Base-by-base conservation (phyloP, 2,329 filamentous ascomycete species). In the Berkeleyomyces rouxiae region DNA sequence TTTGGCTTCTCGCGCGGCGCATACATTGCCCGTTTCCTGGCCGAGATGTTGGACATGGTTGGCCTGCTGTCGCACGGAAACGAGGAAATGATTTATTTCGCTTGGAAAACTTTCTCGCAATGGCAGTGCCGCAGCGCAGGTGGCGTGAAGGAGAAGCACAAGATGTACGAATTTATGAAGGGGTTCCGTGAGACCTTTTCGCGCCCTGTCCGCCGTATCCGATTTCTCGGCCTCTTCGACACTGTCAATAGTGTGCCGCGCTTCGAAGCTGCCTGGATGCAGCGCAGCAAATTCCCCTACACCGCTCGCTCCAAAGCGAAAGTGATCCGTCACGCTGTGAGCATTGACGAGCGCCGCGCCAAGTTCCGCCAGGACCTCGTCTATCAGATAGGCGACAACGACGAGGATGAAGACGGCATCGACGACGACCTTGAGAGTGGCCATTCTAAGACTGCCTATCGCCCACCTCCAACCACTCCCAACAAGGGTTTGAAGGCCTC, bases 31-130 rank as follows among this genome's bases (percentile, higher is more conserved):
- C 81, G 86, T 2, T 89, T 89, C 68, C 74, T 90, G 0, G 87
- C 88, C 0, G 88, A 93, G 69, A 92, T 92, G 88, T 78, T 93
- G 5, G 88, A 93, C 68, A 85, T 88, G 67, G 84, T 93, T 62
- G 89, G 90, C 1, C 77, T 95, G 0, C 77, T 95, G 11, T 86
- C 85, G 10, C 85, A 87, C 60, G 88, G 89, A 9, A 95, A 95
- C 68, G 87, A 95, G 69, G 89, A 93, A 67, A 86, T 93, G 83
- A 83, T 89, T 60, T 78, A 80, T 3, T 95, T 95, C 70, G 88
- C 87, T 0, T 93, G 88, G 88, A 90, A 87, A 70, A 85, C 86
- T 0, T 90, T 90, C 68, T 80, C 84, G 6, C 82, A 85, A 69
- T 90, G 85, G 85, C 84, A 88, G 69, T 79, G 78, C 51, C 80